Evolutionary conservation across 1,139 yeast genomes (phyloP), one percentile per base, ranked within the genome.

Genomic region (Yamadazyma taylorii): DNA sequence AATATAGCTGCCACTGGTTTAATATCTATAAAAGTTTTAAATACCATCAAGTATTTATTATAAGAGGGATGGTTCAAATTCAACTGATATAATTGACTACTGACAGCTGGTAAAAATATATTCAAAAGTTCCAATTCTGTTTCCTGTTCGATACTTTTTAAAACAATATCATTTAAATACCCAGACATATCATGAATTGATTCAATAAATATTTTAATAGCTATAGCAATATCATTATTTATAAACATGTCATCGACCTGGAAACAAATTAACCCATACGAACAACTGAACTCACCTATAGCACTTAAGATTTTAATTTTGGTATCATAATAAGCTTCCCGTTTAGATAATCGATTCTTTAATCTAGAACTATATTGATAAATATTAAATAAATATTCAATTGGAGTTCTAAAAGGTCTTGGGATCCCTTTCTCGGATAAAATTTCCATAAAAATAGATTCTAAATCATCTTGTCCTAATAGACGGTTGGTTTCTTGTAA

Each of bases 181-280:
- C 78, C 78, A 37, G 74, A 63, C 44, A 73, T 70, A 25, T 63
- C 62, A 33, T 61, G 62, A 11, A 37, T 31, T 26, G 60, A 53
- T 15, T 45, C 42, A 15, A 73, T 51, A n/a, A 69, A 56, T 5
- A 51, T 46, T 13, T 56, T 56, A 11, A 68, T 52, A 1, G 66
- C 51, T 5, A 43, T 42, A 8, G 57, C 45, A 17, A 69, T 43
- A 37, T 73, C 66, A 42, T 65, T 63, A 38, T 69, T 63, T 25
- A 69, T 48, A 43, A 81, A 81, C 81, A 83, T 75, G 41, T 81
- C 89, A 3, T 84, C 80, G 8, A 81, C 75, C 54, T 81, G 88
- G 52, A 86, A 79, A 25, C 84, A 62, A 25, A 86, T 80, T 24
- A 81, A 69, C 0, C 88, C 88, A 58, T 82, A 87, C 16, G 85